Percentiles rank a stretch among this genome's conserved stretches.
phyloP scores from a whole-genome alignment of 805 yeast species.

The Ogataea neopini region DNA sequence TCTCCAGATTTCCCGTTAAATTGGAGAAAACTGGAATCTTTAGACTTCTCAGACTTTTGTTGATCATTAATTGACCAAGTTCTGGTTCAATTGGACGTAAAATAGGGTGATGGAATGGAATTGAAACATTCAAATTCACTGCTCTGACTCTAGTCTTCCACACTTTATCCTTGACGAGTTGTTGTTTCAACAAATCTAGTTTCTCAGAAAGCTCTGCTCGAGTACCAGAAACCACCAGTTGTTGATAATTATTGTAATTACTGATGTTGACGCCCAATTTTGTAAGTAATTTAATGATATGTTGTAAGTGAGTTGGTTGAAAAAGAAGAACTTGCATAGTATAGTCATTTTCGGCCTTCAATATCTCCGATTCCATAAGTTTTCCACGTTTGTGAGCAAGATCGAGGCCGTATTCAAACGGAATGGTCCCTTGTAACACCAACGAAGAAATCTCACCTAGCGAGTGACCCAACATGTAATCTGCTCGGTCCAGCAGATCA shows the following conservation, averaged over 20 bases:
- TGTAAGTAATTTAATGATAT: conserved; percentile 17
- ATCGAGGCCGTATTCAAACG: conserved; percentile 28
- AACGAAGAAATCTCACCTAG: conserved; percentile 37
- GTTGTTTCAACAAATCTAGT: conserved; percentile 15
- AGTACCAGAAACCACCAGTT: conserved; percentile 36
- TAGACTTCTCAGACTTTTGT: conserved; percentile 12
- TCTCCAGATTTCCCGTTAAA: conserved; percentile 28
- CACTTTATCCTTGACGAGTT: conserved; percentile 16
- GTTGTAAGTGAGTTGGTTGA: conserved; percentile 25
- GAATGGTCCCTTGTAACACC: conserved; percentile 29
- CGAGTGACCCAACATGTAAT: conserved; percentile 37
- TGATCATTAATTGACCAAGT: conserved; percentile 20
- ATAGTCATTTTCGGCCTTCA: conserved; percentile 33
- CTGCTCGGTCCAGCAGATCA: conserved; percentile 23
- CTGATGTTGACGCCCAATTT: conserved; percentile 28
- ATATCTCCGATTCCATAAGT: conserved; percentile 33
- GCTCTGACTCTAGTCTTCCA: conserved; percentile 29
- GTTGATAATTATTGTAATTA: conserved; percentile 37
- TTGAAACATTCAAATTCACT: conserved; percentile 31
- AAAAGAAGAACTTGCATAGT: conserved; percentile 36
- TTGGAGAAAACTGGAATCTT: conserved; percentile 33
- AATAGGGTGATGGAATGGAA: conserved; percentile 39
- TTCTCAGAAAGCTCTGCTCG: conserved; percentile 17
- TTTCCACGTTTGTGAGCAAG: conserved; percentile 32
- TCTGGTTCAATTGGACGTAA: conserved; percentile 30